These are phyloP conservation scores for Phytophthora megakarya DNA, from an alignment of 352 stramenopile species.

Conservation along the genomic window DNA sequence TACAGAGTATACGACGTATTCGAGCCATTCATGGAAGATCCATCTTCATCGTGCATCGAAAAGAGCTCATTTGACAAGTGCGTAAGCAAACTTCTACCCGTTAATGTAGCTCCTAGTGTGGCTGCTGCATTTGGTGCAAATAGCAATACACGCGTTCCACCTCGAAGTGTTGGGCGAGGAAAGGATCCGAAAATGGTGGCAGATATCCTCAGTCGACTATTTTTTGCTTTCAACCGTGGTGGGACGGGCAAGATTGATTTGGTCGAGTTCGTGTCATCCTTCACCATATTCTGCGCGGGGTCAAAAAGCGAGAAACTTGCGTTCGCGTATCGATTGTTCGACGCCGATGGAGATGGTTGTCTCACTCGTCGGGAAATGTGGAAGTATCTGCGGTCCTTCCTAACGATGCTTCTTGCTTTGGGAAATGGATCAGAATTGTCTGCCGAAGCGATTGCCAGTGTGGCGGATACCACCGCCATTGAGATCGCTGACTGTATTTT, in stretches of 20 bases:
- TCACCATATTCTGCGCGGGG: constrained; percentile 93
- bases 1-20: constrained; percentile 75
- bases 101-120: constrained; percentile 56
- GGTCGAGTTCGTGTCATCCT: constrained; percentile 92
- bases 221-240: constrained; percentile 88
- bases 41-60: constrained; percentile 65
- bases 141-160: constrained; percentile 57
- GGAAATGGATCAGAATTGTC: constrained; percentile 89
- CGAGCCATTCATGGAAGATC: constrained; percentile 66
- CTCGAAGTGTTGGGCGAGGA: constrained; percentile 60
- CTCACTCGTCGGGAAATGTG: constrained; percentile 93
- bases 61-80: constrained; percentile 83
- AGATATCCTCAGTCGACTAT: constrained; percentile 73
- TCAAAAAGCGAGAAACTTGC: constrained; percentile 97
- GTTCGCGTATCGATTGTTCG: constrained; percentile 91
- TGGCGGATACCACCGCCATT: constrained; percentile 81
- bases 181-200: constrained; percentile 84
- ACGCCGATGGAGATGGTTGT: constrained; percentile 87
- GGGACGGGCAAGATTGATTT: constrained; percentile 86
- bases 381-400: constrained; percentile 93
- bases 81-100: constrained; percentile 63
- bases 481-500: constrained; percentile 86
- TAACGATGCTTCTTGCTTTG: constrained; percentile 94
- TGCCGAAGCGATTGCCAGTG: constrained; percentile 78
- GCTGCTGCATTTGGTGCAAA: constrained; percentile 66